Conservation (phyloP, 495 filamentous ascomycete species). For the Aspergillus avenaceus region DNA sequence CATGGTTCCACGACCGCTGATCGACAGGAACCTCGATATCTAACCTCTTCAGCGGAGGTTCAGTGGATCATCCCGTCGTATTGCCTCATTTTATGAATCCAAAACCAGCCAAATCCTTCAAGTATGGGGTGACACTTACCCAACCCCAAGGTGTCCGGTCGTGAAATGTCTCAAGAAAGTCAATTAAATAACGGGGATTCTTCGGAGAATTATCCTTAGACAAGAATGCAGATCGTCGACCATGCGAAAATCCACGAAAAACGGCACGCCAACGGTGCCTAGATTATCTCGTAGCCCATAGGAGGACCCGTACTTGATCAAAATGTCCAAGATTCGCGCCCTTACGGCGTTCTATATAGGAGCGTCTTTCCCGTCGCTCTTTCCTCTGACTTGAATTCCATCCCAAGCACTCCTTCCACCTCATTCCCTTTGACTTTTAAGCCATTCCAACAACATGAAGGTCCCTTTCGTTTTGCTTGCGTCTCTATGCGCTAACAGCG, state of each 20-base stretch:
- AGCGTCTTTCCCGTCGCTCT: neutral
- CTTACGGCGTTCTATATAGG: neutral
- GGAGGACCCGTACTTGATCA: neutral
- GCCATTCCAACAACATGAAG: slow-evolving; percentile 3
- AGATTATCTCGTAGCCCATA: neutral
- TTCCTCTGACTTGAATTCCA: neutral
- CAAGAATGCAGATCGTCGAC: neutral
- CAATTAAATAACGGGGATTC: neutral
- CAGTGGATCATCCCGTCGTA: neutral
- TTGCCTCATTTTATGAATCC: neutral
- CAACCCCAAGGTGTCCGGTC: neutral
- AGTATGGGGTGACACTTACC: neutral
- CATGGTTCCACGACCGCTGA: neutral
- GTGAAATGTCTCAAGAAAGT: neutral
- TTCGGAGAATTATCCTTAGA: neutral
- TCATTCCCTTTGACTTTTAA: no score
- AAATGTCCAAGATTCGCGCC: neutral
- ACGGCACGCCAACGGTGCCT: neutral
- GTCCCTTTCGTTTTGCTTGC: neutral
- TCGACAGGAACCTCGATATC: neutral
- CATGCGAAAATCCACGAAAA: neutral
- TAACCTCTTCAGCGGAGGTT: neutral
- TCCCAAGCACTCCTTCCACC: neutral
- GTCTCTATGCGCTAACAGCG: neutral
- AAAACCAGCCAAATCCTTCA: neutral